Evolutionary conservation across 2,329 filamentous ascomycete species (phyloP), one percentile per base, ranked within the genome.

Genomic region (Verticillium nubilum): DNA sequence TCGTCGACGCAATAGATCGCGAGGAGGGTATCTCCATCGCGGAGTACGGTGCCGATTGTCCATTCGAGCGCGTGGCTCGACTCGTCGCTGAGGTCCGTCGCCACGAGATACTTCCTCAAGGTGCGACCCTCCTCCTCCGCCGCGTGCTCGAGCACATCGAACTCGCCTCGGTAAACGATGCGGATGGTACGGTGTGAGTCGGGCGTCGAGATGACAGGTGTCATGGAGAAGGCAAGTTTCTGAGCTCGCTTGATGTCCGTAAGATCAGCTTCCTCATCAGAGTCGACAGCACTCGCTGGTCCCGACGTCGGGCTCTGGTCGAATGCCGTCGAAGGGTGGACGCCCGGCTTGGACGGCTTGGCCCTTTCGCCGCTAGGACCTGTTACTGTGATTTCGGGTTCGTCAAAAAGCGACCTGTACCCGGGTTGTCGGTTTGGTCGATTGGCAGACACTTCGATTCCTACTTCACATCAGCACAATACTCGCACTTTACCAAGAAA

Each of bases 1-100:
- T 98, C 94, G 65, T 97, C 92, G 26, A 96, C 88, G 60, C 93
- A 96, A 75, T 96, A 97, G 53, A 98, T 91, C 2, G 92, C 92
- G 62, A 97, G 87, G 35, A 99, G 81, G 0, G 94, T 98, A 71
- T 99, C 95, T 7, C 95, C 95, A 67, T 98, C 93, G 55, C 95
- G 86, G 29, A 99, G 80, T 5, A 98, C 92, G 0, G 94, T 98
- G 7, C 95, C 95, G 59, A 99, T 93, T 0, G 94, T 95, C 95
- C 95, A 99, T 73, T 99, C 95, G 31, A 99, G 80, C 1, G 95
- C 95, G 72, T 98, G 96, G 6, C 91, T 91, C 4, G 94, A 93
- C 76, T 99, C 95, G 37, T 95, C 91, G 66, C 93, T 97, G 3
- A 98, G 78, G 73, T 99, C 95, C 0, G 92, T 97, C 3, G 95